A percentile compares a stretch with the other conserved stretches of the same genome.
phyloP scores from a whole-genome alignment of 768 basidiomycete species.

The Tulasnella sp. region DNA sequence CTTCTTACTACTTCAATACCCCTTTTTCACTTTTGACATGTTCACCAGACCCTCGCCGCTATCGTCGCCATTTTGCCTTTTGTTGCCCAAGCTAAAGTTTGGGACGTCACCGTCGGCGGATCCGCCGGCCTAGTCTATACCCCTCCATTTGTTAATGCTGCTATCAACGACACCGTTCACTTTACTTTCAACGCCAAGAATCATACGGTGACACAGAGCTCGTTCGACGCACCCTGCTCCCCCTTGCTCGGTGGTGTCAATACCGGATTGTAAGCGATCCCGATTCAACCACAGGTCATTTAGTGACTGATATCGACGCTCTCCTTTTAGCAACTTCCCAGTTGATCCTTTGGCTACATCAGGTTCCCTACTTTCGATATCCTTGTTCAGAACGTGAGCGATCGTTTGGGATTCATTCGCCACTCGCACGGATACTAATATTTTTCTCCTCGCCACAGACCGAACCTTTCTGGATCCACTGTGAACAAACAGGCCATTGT shows the following conservation, averaged over 20 bases:
- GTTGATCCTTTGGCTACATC: conserved; percentile 31
- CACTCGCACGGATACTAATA: too few species aligned
- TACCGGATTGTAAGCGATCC: conserved; percentile 41
- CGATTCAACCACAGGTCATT: too few species aligned
- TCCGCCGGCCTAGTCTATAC: conserved; percentile 12
- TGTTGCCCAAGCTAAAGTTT: background rate
- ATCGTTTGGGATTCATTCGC: too few species aligned
- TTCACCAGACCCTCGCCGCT: too few species aligned
- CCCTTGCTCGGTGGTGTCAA: conserved; percentile 40
- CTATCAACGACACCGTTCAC: conserved; percentile 37
- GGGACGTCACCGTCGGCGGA: conserved; percentile 15
- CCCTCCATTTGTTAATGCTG: conserved; percentile 6
- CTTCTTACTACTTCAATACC: too few species aligned
- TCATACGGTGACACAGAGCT: conserved; percentile 47
- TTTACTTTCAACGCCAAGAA: conserved; percentile 49
- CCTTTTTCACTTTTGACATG: too few species aligned
- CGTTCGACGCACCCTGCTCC: conserved; percentile 40
- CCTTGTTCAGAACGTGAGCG: conserved; percentile 23
- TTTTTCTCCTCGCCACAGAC: background rate
- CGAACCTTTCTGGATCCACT: conserved; percentile 15
- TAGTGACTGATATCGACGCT: too few species aligned
- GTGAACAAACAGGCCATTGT: conserved; percentile 17
- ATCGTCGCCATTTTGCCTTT: too few species aligned
- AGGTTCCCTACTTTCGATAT: conserved; percentile 5
- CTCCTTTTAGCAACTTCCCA: conserved; percentile 32